Base-by-base conservation (phyloP, 176 grass and related monocot genomes). In the Panicum miliaceum region DNA sequence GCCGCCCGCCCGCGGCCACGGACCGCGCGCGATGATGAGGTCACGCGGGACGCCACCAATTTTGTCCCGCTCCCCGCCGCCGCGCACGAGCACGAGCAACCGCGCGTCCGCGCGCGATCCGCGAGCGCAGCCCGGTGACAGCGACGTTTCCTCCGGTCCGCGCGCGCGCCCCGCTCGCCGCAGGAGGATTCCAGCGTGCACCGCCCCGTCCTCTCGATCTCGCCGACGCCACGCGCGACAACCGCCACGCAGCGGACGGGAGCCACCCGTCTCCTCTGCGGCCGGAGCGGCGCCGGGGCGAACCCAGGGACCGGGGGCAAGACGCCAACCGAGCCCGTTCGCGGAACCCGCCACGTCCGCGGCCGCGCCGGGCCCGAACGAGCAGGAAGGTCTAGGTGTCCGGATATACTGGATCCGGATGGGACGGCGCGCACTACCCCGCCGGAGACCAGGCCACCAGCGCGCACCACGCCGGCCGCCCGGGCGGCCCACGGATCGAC, bases 31-130 rank as follows among this genome's bases (percentile, higher is more conserved):
- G 26, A 1, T 16, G 59, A 3, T 74, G 87, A 84, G 75, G 81
- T 80, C 87, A 79, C 58, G 43, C 86, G 2, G 20, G 67, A 79
- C 67, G 86, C 47, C 81, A 80, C 67, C 66, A 67, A 6, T 48
- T 66, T 80, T 53, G 79, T 88, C 64, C 20, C 47, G 47, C 29
- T 51, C 71, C 25, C 12, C 9, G 3, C 36, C 23, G 6, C 1
- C 20, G 23, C 58, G 16, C 71, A 19, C 29, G 18, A 8, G 16
- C 71, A 19, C 29, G 18, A 8, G 23, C 43, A 32, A 32, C 29
- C 29, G 29, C 29, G 29, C 29, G 29, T 22, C 41, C 4, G 4
- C 58, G 23, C 66, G 2, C 41, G 58, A 7, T 7, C 66, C 67
- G 47, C 47, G 67, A 63, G 61, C 38, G 13, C 42, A 4, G 0